A percentile compares a stretch with the other conserved stretches of the same genome.
These are phyloP conservation scores for Apophysomyces elegans DNA, from an alignment of 371 early-diverging fungal genomes.

Conservation along the genomic window DNA sequence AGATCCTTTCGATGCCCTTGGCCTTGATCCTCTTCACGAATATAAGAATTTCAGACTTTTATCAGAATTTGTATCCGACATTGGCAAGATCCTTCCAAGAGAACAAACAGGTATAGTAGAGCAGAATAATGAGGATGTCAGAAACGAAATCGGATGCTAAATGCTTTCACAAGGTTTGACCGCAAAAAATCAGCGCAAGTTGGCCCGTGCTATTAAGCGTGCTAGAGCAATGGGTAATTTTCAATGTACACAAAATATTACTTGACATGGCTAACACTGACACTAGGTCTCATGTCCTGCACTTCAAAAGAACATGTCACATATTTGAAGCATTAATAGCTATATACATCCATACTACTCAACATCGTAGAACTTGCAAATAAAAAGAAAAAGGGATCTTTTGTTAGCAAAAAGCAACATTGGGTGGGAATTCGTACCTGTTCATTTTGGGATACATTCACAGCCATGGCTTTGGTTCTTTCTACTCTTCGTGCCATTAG, in stretches of 20 bases:
- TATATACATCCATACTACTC: slow-evolving; percentile 20
- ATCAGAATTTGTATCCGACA: slow-evolving; percentile 76
- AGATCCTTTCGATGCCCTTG: slow-evolving; percentile 71
- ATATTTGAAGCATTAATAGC: slow-evolving; percentile 7
- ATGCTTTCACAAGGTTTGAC: slow-evolving; percentile 51
- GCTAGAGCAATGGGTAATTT: slow-evolving; percentile 80
- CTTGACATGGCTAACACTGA: background rate
- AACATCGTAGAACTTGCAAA: slow-evolving; percentile 29
- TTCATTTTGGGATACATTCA: background rate
- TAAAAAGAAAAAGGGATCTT: background rate
- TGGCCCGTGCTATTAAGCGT: slow-evolving; percentile 83
- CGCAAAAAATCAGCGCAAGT: slow-evolving; percentile 78
- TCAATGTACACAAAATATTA: background rate
- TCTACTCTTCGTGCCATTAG: slow-evolving; percentile 32
- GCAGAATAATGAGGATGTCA: background rate
- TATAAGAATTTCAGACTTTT: slow-evolving; percentile 78
- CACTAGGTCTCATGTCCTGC: slow-evolving; percentile 53
- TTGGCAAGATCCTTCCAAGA: slow-evolving; percentile 82
- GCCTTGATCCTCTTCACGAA: slow-evolving; percentile 72
- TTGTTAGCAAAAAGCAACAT: background rate
- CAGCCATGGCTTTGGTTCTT: slow-evolving; percentile 22
- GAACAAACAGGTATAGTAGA: slow-evolving; percentile 62
- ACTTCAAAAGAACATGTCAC: slow-evolving; percentile 28
- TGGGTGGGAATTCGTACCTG: background rate
- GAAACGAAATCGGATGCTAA: background rate